These are phyloP conservation scores for Trichoderma sp. DNA, from an alignment of 2,329 filamentous ascomycete species.

Conservation along the genomic window DNA sequence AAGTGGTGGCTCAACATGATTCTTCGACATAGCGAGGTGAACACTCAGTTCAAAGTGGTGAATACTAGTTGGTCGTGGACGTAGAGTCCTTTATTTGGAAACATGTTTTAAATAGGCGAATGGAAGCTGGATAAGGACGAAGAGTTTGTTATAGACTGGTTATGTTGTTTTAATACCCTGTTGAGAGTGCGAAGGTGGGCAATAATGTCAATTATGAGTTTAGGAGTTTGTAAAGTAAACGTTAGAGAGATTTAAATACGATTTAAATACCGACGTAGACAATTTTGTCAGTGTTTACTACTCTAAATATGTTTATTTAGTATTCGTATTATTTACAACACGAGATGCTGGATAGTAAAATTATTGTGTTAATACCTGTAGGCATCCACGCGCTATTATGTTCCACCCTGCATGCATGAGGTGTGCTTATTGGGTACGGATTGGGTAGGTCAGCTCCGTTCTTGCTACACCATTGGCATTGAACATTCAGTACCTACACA, in stretches of 20 bases:
- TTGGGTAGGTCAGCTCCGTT: not conserved
- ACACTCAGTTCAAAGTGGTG: not conserved
- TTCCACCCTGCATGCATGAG: not conserved
- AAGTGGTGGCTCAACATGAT: conserved; percentile 1
- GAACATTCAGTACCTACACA: not conserved
- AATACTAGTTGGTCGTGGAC: not conserved
- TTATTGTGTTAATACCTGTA: too few species aligned
- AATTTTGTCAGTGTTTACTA: not conserved
- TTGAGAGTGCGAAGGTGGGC: not conserved
- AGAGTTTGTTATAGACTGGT: not conserved
- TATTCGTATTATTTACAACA: too few species aligned
- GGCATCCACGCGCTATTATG: not conserved
- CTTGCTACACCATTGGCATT: not conserved
- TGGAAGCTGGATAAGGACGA: not conserved
- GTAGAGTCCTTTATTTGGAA: not conserved
- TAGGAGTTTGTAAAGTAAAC: not conserved
- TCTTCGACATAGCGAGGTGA: not conserved
- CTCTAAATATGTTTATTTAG: too few species aligned
- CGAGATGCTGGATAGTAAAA: too few species aligned
- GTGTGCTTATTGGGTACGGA: not conserved
- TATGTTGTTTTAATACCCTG: not conserved
- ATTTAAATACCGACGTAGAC: not conserved
- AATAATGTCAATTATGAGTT: not conserved
- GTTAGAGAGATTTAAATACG: not conserved
- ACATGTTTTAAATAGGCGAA: not conserved